These are phyloP conservation scores for Pichia sp. DNA, from an alignment of 1,139 yeast species.

Conservation along the genomic window DNA sequence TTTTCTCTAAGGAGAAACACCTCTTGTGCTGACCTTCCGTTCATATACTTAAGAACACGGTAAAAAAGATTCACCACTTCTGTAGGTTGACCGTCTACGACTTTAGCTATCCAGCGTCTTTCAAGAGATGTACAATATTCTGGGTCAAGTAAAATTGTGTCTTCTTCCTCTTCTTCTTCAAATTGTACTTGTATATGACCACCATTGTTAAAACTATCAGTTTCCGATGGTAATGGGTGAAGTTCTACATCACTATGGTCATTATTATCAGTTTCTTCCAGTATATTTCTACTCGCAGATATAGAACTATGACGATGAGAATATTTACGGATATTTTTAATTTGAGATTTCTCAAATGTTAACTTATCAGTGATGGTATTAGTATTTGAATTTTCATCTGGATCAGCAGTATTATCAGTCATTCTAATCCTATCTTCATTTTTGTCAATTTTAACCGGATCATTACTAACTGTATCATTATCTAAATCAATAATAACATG, in stretches of 20 bases:
- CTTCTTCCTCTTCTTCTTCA: constrained; percentile 61
- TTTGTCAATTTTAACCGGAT: constrained; percentile 4
- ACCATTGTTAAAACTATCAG: not conserved
- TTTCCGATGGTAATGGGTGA: too few relatives aligned
- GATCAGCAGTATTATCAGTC: constrained; percentile 11
- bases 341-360: too few relatives aligned
- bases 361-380: too few relatives aligned
- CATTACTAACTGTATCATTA: constrained; percentile 11
- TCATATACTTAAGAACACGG: constrained; percentile 71
- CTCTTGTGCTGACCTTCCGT: constrained; percentile 78
- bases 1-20: constrained; percentile 63
- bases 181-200: constrained; percentile 19
- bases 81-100: constrained; percentile 63
- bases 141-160: constrained; percentile 80
- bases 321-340: too few relatives aligned
- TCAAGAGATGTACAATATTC: constrained; percentile 80
- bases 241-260: too few relatives aligned
- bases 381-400: not conserved
- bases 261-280: too few relatives aligned
- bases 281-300: too few relatives aligned
- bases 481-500: constrained; percentile 2
- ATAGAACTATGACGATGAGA: too few relatives aligned
- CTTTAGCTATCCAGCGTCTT: constrained; percentile 78
- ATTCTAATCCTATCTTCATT: not conserved
- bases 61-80: constrained; percentile 63